Percentiles rank a stretch among this genome's conserved stretches.
These are phyloP conservation scores for Manihot esculenta DNA, from an alignment of 441 rosid genomes.

Conservation along the genomic window DNA sequence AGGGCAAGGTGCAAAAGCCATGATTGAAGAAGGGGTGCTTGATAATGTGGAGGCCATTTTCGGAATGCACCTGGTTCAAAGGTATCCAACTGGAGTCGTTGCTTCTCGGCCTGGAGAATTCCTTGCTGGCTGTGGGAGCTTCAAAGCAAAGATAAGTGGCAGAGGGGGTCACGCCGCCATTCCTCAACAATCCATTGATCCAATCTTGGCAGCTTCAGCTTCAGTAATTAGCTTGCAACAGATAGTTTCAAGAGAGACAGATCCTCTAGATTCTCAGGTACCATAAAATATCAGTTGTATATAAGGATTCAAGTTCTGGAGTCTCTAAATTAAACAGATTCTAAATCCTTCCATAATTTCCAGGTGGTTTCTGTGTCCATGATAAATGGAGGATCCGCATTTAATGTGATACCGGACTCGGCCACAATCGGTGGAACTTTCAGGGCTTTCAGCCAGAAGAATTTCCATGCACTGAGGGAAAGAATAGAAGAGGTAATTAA, in stretches of 20 bases:
- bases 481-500: conserved; percentile 58
- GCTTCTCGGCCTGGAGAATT: conserved; percentile 50
- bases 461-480: conserved; percentile 45
- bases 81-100: conserved; percentile 41
- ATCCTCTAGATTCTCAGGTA: conserved; percentile 63
- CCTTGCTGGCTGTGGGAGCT: conserved; percentile 65
- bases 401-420: conserved; percentile 54
- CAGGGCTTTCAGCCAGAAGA: conserved; percentile 54
- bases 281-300: neutral
- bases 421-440: conserved; percentile 56
- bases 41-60: conserved; percentile 56
- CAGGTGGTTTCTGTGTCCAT: conserved; percentile 53
- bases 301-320: neutral
- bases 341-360: neutral
- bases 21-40: conserved; percentile 50
- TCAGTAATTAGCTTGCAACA: conserved; percentile 52
- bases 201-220: conserved; percentile 51
- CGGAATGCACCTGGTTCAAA: conserved; percentile 50
- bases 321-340: neutral
- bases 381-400: conserved; percentile 48
- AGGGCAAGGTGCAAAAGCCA: conserved; percentile 55
- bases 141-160: conserved; percentile 51
- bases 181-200: conserved; percentile 57
- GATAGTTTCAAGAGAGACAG: conserved; percentile 50
- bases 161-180: conserved; percentile 64